Evolutionary conservation across 371 early-diverging fungal genomes (phyloP).

Genomic region (Mucor sp.): DNA sequence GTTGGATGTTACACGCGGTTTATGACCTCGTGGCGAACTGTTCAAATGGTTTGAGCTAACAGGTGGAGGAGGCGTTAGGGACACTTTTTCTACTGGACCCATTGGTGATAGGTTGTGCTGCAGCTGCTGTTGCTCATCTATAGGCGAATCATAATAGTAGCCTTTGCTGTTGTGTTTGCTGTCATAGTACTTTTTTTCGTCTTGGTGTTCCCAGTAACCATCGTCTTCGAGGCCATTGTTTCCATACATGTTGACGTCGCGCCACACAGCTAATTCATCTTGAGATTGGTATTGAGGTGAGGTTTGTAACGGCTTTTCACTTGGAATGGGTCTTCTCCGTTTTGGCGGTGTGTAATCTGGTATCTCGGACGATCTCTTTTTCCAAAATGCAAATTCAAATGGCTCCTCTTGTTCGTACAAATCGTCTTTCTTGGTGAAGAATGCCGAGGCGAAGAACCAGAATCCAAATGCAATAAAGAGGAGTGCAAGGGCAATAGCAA

Average conservation of each 20-base stretch:
- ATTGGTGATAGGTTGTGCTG: not conserved
- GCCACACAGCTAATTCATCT: conserved; percentile 22
- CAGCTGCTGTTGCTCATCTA: not conserved
- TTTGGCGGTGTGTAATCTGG: not conserved
- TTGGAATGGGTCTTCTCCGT: not conserved
- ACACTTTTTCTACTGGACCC: conserved; percentile 12
- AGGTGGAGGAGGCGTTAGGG: conserved; percentile 16
- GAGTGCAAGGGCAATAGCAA: conserved; percentile 25
- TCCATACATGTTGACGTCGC: conserved; percentile 20
- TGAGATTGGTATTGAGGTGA: not conserved
- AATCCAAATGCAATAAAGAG: conserved; percentile 20
- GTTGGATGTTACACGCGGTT: conserved; percentile 10
- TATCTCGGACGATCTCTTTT: not conserved
- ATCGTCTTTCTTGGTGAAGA: not conserved
- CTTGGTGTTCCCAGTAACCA: not conserved
- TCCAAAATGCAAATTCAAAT: not conserved
- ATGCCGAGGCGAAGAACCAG: conserved; percentile 19
- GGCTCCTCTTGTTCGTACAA: not conserved
- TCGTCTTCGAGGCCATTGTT: not conserved
- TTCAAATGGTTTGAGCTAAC: not conserved
- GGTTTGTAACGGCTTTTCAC: not conserved
- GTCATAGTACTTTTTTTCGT: conserved; percentile 1
- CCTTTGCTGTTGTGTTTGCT: too few relatives aligned
- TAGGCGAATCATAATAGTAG: conserved; percentile 2
- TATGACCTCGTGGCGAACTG: conserved; percentile 5